A percentile compares a stretch with the other conserved stretches of the same genome.
Conservation (phyloP, 768 basidiomycete genomes). For the Holtermannia corniformis region DNA sequence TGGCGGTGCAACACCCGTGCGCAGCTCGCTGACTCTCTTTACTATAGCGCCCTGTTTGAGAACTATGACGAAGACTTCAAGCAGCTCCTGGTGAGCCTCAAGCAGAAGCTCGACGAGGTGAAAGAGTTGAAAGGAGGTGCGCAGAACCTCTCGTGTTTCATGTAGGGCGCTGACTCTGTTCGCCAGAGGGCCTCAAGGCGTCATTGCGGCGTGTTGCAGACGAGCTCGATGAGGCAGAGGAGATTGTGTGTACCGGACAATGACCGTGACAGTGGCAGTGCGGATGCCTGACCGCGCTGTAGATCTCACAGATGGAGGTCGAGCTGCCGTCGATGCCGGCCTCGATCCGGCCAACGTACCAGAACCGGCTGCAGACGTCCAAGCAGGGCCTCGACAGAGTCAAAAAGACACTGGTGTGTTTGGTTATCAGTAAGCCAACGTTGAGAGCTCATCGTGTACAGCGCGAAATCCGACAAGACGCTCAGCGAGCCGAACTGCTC, state of each 20-base stretch:
- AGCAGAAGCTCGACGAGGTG: constrained; percentile 64
- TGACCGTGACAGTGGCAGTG: background rate
- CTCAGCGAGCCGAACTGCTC: constrained; percentile 70
- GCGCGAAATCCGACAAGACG: constrained; percentile 62
- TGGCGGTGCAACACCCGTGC: too few species aligned
- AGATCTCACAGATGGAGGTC: constrained; percentile 99
- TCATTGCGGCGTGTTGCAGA: constrained; percentile 75
- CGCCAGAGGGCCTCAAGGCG: constrained; percentile 67
- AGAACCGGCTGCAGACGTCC: constrained; percentile 60
- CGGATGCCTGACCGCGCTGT: background rate
- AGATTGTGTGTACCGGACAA: constrained; percentile 58
- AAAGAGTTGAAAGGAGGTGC: constrained; percentile 61
- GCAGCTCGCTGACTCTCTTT: too few species aligned
- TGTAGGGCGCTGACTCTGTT: background rate
- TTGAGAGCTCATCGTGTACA: constrained; percentile 13
- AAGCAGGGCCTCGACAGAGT: constrained; percentile 65
- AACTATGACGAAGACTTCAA: constrained; percentile 83
- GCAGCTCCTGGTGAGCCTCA: constrained; percentile 65
- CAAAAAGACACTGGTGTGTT: constrained; percentile 58
- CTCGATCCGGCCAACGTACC: constrained; percentile 67
- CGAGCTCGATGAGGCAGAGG: constrained; percentile 96
- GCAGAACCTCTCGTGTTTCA: background rate
- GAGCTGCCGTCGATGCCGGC: constrained; percentile 92
- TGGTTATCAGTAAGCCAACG: background rate
- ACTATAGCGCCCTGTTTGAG: constrained; percentile 39